Conservation (phyloP, 495 filamentous ascomycete genomes). For the Melanomma pulvis-pyrius region DNA sequence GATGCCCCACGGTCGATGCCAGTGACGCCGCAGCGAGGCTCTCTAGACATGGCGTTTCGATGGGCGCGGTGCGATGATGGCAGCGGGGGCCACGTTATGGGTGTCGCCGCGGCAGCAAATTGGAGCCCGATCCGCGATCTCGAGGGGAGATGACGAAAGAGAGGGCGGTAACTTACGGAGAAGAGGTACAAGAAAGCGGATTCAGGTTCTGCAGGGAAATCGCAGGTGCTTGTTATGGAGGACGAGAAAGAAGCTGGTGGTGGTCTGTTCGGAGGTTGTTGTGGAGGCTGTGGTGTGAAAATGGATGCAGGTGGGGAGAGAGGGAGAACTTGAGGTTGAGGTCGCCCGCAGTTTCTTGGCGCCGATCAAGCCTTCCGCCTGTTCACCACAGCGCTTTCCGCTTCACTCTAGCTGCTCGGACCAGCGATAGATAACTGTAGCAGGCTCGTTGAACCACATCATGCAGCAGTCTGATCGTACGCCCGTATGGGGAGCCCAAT, state of each 20-base stretch:
- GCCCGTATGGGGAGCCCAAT: background rate
- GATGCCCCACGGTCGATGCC: background rate
- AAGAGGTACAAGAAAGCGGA: background rate
- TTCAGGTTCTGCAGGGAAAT: background rate
- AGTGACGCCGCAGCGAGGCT: slow-evolving; percentile 8
- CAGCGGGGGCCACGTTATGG: background rate
- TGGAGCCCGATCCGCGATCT: slow-evolving; percentile 6
- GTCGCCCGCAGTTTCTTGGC: background rate
- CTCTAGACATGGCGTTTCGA: background rate
- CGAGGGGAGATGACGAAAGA: slow-evolving; percentile 31
- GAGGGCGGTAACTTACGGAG: slow-evolving; percentile 24
- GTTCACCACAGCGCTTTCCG: background rate
- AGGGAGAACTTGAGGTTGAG: background rate
- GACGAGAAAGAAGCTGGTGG: slow-evolving; percentile 9
- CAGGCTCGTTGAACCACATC: background rate
- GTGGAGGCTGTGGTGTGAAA: background rate
- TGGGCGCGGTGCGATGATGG: slow-evolving; percentile 5
- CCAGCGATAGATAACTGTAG: background rate
- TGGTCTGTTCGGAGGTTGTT: slow-evolving; percentile 1
- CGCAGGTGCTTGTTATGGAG: background rate
- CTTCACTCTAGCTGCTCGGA: background rate
- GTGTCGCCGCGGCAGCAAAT: slow-evolving; percentile 5
- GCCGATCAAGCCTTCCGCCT: slow-evolving; percentile 12
- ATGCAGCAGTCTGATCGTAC: background rate
- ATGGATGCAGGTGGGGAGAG: background rate